Evolutionary conservation across 2,329 filamentous ascomycete genomes (phyloP).

Genomic region (Fusarium buxicola): DNA sequence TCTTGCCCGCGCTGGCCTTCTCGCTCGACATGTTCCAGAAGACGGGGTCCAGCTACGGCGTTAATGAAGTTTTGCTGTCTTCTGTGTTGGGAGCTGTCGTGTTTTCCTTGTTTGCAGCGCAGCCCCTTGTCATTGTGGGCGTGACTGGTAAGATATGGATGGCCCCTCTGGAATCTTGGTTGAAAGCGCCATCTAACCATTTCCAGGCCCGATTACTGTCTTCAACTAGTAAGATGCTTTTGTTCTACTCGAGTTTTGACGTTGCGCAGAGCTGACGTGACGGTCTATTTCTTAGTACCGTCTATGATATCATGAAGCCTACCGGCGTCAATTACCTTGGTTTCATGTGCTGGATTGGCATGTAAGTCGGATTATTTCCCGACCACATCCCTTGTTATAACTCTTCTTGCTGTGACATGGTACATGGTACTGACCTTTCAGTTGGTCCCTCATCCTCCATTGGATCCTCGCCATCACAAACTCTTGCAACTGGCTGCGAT

Average conservation of each 20-base stretch:
- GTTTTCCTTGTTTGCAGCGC: constrained; percentile 82
- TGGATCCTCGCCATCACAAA: constrained; percentile 87
- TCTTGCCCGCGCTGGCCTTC: constrained; percentile 87
- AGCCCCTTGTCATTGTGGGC: constrained; percentile 90
- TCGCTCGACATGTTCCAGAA: constrained; percentile 94
- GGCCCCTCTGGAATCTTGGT: not conserved
- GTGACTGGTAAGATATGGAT: constrained; percentile 71
- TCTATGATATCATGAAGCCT: constrained; percentile 86
- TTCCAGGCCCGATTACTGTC: constrained; percentile 83
- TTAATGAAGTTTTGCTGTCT: constrained; percentile 90
- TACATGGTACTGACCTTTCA: constrained; percentile 46
- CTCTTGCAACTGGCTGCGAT: constrained; percentile 87
- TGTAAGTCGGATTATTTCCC: constrained; percentile 60
- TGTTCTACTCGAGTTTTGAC: not conserved
- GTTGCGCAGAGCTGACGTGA: constrained; percentile 13
- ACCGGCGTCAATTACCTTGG: constrained; percentile 84
- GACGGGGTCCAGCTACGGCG: constrained; percentile 85
- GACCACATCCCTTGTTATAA: not conserved
- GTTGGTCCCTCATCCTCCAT: constrained; percentile 87
- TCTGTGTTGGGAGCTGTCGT: constrained; percentile 86
- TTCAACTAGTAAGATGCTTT: constrained; percentile 79
- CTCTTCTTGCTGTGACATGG: too few relatives aligned
- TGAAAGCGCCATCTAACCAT: constrained; percentile 11
- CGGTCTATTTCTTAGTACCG: constrained; percentile 67
- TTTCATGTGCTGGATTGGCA: constrained; percentile 93